Percentiles rank a stretch among this genome's conserved stretches.
Conservation (phyloP, 1,284 basidiomycete species). For the Xanthoconium separans region DNA sequence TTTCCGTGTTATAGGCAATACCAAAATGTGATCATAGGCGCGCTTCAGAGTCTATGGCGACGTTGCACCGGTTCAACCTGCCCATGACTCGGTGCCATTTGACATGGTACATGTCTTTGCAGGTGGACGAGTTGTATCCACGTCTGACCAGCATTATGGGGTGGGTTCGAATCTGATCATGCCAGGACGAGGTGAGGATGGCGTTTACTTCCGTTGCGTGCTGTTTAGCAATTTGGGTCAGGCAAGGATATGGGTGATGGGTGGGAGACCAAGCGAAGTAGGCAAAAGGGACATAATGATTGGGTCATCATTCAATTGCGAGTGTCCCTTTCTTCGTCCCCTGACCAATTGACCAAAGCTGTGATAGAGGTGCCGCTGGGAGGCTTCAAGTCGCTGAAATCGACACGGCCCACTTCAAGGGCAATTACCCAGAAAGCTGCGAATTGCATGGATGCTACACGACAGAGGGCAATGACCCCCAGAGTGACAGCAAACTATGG, state of each 20-base stretch:
- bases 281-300: conserved; percentile 79
- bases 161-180: conserved; percentile 89
- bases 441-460: conserved; percentile 71
- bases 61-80: conserved; percentile 65
- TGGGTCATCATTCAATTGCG: conserved; percentile 91
- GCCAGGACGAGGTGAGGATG: conserved; percentile 71
- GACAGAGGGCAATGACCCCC: conserved; percentile 40
- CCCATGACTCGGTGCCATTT: conserved; percentile 49
- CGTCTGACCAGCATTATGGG: conserved; percentile 94
- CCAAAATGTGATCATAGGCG: conserved; percentile 49
- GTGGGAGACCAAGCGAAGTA: conserved; percentile 95
- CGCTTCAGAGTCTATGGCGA: conserved; percentile 87
- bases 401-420: conserved; percentile 95
- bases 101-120: conserved; percentile 92
- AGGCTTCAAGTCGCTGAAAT: conserved; percentile 80
- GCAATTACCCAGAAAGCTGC: conserved; percentile 92
- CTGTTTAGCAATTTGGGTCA: background rate
- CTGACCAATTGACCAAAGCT: conserved; percentile 2
- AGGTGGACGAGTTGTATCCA: conserved; percentile 79
- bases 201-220: background rate
- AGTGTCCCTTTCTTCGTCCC: conserved; percentile 30
- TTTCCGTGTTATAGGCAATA: background rate
- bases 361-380: conserved; percentile 61
- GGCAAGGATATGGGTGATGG: conserved; percentile 95
- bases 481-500: conserved; percentile 58